These are phyloP conservation scores for Leccinellum rugosiceps DNA, from an alignment of 768 basidiomycete genomes.

Conservation along the genomic window DNA sequence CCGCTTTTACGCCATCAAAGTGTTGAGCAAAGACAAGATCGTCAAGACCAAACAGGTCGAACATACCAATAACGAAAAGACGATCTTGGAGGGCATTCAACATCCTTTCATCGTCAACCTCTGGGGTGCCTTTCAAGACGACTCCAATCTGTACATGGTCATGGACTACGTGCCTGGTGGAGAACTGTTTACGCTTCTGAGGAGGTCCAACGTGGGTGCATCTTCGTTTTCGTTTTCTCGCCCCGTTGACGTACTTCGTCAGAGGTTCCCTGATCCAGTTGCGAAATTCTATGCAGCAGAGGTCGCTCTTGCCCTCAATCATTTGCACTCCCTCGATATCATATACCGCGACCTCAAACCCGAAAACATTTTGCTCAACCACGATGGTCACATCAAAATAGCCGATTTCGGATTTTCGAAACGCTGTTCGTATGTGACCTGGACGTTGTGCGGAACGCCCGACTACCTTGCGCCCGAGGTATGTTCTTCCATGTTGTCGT, in stretches of 20 bases:
- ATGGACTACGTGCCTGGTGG: slow-evolving; percentile 97
- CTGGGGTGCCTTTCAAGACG: slow-evolving; percentile 94
- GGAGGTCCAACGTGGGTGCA: slow-evolving; percentile 76
- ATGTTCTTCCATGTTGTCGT: slow-evolving; percentile 21
- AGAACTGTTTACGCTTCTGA: slow-evolving; percentile 90
- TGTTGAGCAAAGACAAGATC: slow-evolving; percentile 89
- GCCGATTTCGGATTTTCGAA: slow-evolving; percentile 98
- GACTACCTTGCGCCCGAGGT: slow-evolving; percentile 98
- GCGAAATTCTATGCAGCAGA: slow-evolving; percentile 98
- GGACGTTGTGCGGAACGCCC: slow-evolving; percentile 94
- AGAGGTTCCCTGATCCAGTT: slow-evolving; percentile 95
- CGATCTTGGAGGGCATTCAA: slow-evolving; percentile 78
- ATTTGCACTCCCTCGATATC: slow-evolving; percentile 83
- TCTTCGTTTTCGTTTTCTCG: slow-evolving; percentile 10
- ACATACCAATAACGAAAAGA: slow-evolving; percentile 94
- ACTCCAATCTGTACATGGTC: slow-evolving; percentile 94
- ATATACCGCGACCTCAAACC: slow-evolving; percentile 98
- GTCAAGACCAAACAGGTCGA: slow-evolving; percentile 93
- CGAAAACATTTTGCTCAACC: slow-evolving; percentile 89
- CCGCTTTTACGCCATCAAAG: slow-evolving; percentile 96
- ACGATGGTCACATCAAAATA: slow-evolving; percentile 96
- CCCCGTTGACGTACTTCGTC: slow-evolving; percentile 13
- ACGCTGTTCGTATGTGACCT: slow-evolving; percentile 79
- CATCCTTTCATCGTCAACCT: slow-evolving; percentile 96
- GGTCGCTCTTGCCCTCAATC: slow-evolving; percentile 88